These are phyloP conservation scores for Metschnikowia lachancei DNA, from an alignment of 805 yeast genomes.

Conservation along the genomic window DNA sequence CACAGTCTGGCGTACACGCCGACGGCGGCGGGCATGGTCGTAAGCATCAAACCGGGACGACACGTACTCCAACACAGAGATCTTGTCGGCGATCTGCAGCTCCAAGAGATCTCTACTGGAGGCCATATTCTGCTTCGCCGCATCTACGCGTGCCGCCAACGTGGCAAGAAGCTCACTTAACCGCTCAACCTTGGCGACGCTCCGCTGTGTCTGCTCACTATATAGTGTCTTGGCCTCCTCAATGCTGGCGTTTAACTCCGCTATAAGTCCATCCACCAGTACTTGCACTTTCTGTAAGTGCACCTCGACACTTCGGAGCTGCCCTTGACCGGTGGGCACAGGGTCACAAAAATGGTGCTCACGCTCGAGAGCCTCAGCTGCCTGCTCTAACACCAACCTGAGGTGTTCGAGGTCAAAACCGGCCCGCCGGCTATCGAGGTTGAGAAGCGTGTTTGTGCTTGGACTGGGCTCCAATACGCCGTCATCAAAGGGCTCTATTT, in stretches of 20 bases:
- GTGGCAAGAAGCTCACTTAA: constrained; percentile 25
- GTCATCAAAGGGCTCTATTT: constrained; percentile 8
- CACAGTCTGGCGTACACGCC: constrained; percentile 31
- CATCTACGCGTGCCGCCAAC: constrained; percentile 28
- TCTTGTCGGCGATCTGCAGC: constrained; percentile 26
- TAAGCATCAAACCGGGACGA: constrained; percentile 29
- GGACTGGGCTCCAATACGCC: not conserved
- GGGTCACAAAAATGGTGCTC: constrained; percentile 1
- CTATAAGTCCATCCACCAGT: constrained; percentile 21
- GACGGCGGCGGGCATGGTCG: constrained; percentile 24
- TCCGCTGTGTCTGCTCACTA: constrained; percentile 27
- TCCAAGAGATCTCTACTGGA: constrained; percentile 27
- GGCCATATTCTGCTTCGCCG: constrained; percentile 24
- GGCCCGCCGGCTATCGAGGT: constrained; percentile 1
- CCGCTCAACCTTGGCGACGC: constrained; percentile 28
- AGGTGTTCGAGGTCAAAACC: constrained; percentile 9
- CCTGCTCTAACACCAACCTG: constrained; percentile 3
- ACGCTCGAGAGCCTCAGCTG: constrained; percentile 4
- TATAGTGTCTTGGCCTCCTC: constrained; percentile 22
- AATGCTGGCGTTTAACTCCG: constrained; percentile 20
- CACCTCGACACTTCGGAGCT: constrained; percentile 19
- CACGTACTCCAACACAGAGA: constrained; percentile 33
- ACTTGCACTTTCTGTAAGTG: constrained; percentile 22
- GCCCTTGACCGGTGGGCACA: constrained; percentile 7
- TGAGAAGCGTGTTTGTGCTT: constrained; percentile 3